phyloP scores from a whole-genome alignment of 2,329 filamentous ascomycete species.

The Colletotrichum kahawae region DNA sequence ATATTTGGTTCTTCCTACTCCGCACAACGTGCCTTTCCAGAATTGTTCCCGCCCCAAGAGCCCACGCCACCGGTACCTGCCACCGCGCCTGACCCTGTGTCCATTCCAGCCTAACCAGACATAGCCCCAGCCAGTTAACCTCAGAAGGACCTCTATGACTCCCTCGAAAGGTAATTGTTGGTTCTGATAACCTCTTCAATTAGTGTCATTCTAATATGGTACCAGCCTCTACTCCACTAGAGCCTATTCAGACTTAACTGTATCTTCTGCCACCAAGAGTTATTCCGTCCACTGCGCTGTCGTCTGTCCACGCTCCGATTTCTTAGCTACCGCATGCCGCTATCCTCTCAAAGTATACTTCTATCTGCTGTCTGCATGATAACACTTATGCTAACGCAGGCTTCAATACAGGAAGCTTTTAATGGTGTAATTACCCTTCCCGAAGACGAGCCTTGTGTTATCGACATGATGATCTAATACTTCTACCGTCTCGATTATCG shows the following conservation, averaged over 20 bases:
- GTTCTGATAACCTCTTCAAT: not conserved
- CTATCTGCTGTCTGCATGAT: too few species aligned
- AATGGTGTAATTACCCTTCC: not conserved
- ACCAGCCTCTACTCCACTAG: not conserved
- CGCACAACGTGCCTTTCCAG: too few species aligned
- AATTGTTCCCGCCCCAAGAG: too few species aligned
- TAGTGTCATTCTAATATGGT: not conserved
- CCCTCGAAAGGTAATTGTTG: not conserved
- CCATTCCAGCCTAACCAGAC: not conserved
- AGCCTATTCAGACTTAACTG: not conserved
- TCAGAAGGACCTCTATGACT: not conserved
- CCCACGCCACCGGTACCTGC: not conserved
- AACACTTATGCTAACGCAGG: too few species aligned
- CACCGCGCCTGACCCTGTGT: not conserved
- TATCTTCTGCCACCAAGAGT: not conserved
- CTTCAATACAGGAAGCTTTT: too few species aligned
- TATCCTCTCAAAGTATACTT: too few species aligned
- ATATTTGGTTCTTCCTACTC: too few species aligned
- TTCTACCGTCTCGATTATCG: not conserved
- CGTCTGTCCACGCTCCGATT: not conserved
- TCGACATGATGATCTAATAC: not conserved
- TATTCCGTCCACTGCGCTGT: not conserved
- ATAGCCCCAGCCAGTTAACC: not conserved
- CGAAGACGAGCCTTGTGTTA: not conserved
- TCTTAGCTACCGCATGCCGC: too few species aligned